phyloP scores from a whole-genome alignment of 1,139 yeast genomes.

The Pichia sp. region DNA sequence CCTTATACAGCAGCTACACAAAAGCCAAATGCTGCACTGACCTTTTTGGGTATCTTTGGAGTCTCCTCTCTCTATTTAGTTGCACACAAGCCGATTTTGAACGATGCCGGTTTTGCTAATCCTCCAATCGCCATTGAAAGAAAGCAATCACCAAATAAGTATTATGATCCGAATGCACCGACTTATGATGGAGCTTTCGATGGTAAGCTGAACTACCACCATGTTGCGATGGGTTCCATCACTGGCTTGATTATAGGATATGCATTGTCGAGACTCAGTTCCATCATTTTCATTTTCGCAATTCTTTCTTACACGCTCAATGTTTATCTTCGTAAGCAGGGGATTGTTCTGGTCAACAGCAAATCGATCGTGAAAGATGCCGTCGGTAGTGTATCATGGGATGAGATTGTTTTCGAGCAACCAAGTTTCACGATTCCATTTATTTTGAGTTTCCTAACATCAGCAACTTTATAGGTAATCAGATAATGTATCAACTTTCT shows the following conservation, averaged over 20 bases:
- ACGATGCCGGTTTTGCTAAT: slow-evolving; percentile 17
- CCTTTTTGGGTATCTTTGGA: slow-evolving; percentile 16
- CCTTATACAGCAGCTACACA: not conserved
- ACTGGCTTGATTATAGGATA: slow-evolving; percentile 58
- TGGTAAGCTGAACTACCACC: slow-evolving; percentile 49
- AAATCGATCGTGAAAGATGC: slow-evolving; percentile 40
- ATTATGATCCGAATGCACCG: slow-evolving; percentile 15
- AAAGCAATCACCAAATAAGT: slow-evolving; percentile 11
- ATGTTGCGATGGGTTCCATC: slow-evolving; percentile 61
- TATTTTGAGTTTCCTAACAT: slow-evolving; percentile 49
- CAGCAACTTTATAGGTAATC: slow-evolving; percentile 38
- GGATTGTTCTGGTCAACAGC: slow-evolving; percentile 45
- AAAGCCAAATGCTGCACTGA: slow-evolving; percentile 12
- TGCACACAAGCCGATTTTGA: slow-evolving; percentile 15
- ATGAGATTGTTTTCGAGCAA: slow-evolving; percentile 49
- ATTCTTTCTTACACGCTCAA: slow-evolving; percentile 39
- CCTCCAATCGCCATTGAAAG: slow-evolving; percentile 8
- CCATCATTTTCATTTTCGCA: slow-evolving; percentile 47
- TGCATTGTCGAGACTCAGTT: slow-evolving; percentile 57
- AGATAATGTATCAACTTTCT: slow-evolving; percentile 32
- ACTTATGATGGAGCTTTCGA: slow-evolving; percentile 30
- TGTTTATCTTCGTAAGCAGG: slow-evolving; percentile 53
- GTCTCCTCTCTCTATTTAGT: slow-evolving; percentile 11
- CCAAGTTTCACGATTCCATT: slow-evolving; percentile 63
- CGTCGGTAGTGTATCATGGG: slow-evolving; percentile 38